Evolutionary conservation across 2,329 filamentous ascomycete species (phyloP).

Genomic region (Aspergillus sp.): DNA sequence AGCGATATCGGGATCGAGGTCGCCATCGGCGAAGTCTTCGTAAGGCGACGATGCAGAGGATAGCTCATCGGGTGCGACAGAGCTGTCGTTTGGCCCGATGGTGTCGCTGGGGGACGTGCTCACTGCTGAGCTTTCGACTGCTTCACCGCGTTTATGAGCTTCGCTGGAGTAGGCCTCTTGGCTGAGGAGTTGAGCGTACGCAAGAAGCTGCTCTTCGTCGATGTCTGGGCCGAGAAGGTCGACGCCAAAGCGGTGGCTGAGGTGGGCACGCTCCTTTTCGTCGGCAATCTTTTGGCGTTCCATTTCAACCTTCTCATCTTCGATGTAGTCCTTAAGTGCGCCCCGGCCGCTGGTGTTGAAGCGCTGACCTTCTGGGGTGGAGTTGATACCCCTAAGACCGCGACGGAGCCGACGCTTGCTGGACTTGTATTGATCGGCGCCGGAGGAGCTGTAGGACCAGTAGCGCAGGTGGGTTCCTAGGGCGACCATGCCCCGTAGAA

Average conservation of each 20-base stretch:
- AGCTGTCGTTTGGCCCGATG: conserved; percentile 34
- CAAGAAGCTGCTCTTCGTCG: conserved; percentile 63
- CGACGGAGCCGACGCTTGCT: conserved; percentile 78
- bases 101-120: conserved; percentile 43
- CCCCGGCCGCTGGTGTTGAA: conserved; percentile 66
- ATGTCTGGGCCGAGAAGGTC: conserved; percentile 64
- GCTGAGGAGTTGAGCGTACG: conserved; percentile 64
- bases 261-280: conserved; percentile 66
- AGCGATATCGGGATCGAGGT: conserved; percentile 60
- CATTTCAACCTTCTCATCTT: conserved; percentile 79
- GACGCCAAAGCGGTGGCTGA: conserved; percentile 81
- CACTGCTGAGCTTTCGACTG: conserved; percentile 40
- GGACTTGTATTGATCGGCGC: conserved; percentile 69
- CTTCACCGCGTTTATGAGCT: conserved; percentile 48
- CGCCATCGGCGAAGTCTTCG: conserved; percentile 47
- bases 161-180: conserved; percentile 59
- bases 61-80: conserved; percentile 30
- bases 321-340: conserved; percentile 78
- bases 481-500: conserved; percentile 81
- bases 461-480: conserved; percentile 85
- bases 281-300: conserved; percentile 69
- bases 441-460: conserved; percentile 88
- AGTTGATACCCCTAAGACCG: conserved; percentile 64
- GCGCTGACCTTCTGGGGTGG: conserved; percentile 53
- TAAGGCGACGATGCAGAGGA: conserved; percentile 41